Conservation (phyloP, 2,329 filamentous ascomycete species). For the Aspergillus sp. region DNA sequence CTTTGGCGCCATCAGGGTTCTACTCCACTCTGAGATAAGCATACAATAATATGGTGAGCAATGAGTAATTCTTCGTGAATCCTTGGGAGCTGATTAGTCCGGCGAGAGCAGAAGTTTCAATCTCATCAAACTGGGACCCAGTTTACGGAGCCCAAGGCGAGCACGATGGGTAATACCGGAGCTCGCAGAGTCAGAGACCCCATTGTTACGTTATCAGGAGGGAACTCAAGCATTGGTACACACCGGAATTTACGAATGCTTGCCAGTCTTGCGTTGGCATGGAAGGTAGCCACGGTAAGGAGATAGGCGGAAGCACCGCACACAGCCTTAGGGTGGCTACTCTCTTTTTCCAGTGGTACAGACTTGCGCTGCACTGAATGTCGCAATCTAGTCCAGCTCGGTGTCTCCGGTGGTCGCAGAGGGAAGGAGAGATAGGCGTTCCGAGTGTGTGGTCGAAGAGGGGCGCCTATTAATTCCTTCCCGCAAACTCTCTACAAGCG, state of each 20-base stretch:
- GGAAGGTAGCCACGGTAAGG: neutral
- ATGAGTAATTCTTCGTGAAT: neutral
- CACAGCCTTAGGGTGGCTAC: neutral
- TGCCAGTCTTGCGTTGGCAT: neutral
- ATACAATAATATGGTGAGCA: neutral
- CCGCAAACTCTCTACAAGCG: constrained; percentile 2
- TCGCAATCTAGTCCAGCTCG: neutral
- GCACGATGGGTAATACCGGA: neutral
- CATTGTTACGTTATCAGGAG: neutral
- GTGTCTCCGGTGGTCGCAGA: neutral
- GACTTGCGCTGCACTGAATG: neutral
- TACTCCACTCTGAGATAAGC: neutral
- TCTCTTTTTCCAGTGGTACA: neutral
- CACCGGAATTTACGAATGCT: neutral
- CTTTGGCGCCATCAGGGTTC: neutral
- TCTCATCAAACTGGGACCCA: neutral
- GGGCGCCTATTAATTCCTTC: neutral
- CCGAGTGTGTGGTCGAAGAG: neutral
- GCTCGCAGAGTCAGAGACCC: neutral
- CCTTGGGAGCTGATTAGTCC: neutral
- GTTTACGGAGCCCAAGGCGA: neutral
- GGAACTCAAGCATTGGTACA: neutral
- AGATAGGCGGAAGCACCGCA: neutral
- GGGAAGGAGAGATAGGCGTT: neutral
- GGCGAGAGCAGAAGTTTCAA: neutral